phyloP scores from a whole-genome alignment of 441 rosid species.

The Syzygium syzygioides region DNA sequence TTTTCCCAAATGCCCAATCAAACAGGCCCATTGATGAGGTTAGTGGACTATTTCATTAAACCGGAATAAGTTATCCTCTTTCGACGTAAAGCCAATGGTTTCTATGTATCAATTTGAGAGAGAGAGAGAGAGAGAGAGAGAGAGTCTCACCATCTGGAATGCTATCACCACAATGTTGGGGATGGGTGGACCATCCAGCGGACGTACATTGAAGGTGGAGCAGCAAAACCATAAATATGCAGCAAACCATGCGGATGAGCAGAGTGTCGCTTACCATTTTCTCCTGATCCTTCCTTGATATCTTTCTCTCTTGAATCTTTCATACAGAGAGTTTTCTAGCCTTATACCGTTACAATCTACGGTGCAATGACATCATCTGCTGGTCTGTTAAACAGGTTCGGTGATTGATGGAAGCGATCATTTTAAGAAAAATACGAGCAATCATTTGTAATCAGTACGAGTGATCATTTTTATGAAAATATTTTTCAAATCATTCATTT shows the following conservation, averaged over 20 bases:
- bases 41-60: not conserved
- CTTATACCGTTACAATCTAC: not conserved
- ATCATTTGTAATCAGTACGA: not conserved
- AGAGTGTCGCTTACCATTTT: not conserved
- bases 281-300: not conserved
- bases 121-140: not conserved
- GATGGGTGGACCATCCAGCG: not conserved
- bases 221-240: not conserved
- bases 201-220: not conserved
- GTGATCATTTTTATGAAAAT: too few species aligned
- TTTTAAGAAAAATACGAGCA: too few species aligned
- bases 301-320: not conserved
- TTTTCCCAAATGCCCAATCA: too few species aligned
- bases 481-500: too few species aligned
- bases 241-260: not conserved
- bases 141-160: not conserved
- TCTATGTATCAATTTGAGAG: not conserved
- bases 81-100: not conserved
- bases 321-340: not conserved
- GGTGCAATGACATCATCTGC: not conserved
- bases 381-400: not conserved
- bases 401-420: too few species aligned
- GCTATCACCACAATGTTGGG: not conserved
- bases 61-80: not conserved
- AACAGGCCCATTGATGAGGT: not conserved